phyloP scores from a whole-genome alignment of 345 rosid species.

The Theobroma cacao region DNA sequence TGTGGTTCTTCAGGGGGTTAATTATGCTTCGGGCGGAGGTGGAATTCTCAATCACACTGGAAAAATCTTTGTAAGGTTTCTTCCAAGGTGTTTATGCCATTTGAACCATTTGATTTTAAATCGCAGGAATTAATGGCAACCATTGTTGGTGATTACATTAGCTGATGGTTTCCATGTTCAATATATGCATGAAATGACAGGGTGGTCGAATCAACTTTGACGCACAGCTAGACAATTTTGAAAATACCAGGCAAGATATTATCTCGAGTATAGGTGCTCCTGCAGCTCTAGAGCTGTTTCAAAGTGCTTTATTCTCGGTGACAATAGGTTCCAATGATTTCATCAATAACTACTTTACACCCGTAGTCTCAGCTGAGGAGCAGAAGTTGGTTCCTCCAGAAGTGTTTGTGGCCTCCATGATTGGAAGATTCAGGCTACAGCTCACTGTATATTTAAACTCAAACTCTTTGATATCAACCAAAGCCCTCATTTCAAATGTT shows the following conservation, averaged over 20 bases:
- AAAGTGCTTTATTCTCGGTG: constrained; percentile 45
- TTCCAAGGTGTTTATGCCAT: background rate
- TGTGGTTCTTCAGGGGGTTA: constrained; percentile 57
- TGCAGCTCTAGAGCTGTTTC: constrained; percentile 37
- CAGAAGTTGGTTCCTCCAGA: constrained; percentile 47
- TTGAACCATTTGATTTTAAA: background rate
- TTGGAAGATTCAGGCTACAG: constrained; percentile 53
- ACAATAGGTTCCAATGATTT: constrained; percentile 79
- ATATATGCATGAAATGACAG: constrained; percentile 23
- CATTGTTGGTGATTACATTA: background rate
- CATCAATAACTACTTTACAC: constrained; percentile 65
- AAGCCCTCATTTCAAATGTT: background rate
- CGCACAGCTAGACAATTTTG: constrained; percentile 56
- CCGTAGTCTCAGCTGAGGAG: constrained; percentile 45
- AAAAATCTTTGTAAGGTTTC: constrained; percentile 55
- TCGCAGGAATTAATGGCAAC: background rate
- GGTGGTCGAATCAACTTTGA: constrained; percentile 66
- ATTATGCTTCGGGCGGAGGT: constrained; percentile 80
- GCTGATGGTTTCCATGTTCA: background rate
- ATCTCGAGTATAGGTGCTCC: constrained; percentile 37
- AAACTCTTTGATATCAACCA: background rate
- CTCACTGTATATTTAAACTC: constrained; percentile 40
- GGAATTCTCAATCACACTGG: constrained; percentile 79
- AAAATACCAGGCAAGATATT: constrained; percentile 46
- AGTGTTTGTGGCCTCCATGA: constrained; percentile 47